Evolutionary conservation across 2,329 filamentous ascomycete genomes (phyloP).

Genomic region (Fusarium albosuccineum): DNA sequence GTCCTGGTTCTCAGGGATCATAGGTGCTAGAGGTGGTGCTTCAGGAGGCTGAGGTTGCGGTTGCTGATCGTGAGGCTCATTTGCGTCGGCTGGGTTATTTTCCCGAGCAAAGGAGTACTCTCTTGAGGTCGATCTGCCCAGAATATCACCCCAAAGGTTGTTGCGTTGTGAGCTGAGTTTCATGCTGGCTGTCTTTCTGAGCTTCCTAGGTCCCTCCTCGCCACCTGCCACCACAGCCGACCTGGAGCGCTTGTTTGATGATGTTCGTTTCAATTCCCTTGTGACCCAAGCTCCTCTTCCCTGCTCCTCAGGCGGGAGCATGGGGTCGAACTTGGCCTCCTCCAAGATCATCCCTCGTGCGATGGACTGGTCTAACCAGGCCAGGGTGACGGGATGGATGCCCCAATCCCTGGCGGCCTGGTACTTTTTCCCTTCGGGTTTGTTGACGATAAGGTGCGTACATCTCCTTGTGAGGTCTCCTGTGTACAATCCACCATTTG

Average conservation of each 20-base stretch:
- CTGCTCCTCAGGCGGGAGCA: constrained; percentile 75
- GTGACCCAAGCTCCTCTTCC: constrained; percentile 81
- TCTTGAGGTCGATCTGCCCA: constrained; percentile 62
- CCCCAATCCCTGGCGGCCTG: constrained; percentile 86
- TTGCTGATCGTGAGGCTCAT: constrained; percentile 20
- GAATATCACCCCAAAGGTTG: constrained; percentile 91
- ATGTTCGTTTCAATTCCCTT: constrained; percentile 59
- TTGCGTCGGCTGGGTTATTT: constrained; percentile 20
- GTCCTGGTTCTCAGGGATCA: constrained; percentile 45
- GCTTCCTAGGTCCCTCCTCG: constrained; percentile 78
- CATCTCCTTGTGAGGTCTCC: constrained; percentile 88
- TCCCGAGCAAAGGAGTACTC: constrained; percentile 52
- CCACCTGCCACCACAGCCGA: constrained; percentile 58
- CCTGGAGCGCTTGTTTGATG: constrained; percentile 71
- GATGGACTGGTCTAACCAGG: constrained; percentile 89
- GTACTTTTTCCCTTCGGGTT: constrained; percentile 90
- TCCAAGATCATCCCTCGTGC: constrained; percentile 91
- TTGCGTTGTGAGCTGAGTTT: constrained; percentile 85
- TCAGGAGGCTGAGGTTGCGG: constrained; percentile 17
- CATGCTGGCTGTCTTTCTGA: constrained; percentile 88
- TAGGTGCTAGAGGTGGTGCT: constrained; percentile 22
- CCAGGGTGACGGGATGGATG: constrained; percentile 81
- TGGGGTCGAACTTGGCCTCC: constrained; percentile 85
- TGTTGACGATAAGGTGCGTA: constrained; percentile 87
- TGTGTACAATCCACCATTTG: constrained; percentile 85